Conservation (phyloP, 192 early-diverging fungal genomes). For the Coemansia sp. region DNA sequence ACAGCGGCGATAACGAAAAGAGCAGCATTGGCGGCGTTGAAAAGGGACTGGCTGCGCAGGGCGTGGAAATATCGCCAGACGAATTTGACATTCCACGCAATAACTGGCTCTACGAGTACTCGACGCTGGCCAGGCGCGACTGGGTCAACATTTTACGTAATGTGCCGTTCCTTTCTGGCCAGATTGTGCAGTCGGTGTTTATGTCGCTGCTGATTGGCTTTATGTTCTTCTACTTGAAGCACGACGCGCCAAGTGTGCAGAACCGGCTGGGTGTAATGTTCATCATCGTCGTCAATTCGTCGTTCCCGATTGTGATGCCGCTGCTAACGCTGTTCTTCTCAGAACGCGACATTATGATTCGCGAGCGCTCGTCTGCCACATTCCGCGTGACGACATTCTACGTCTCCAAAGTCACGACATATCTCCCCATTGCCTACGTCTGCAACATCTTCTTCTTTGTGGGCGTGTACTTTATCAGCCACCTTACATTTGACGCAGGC, state of each 20-base stretch:
- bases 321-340: conserved; percentile 43
- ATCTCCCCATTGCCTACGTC: conserved; percentile 35
- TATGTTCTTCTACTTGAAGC: conserved; percentile 55
- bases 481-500: conserved; percentile 36
- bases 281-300: conserved; percentile 54
- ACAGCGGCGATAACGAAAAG: conserved; percentile 3
- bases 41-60: not conserved
- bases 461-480: conserved; percentile 50
- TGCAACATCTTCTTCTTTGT: conserved; percentile 43
- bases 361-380: conserved; percentile 63
- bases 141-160: conserved; percentile 50
- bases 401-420: conserved; percentile 60
- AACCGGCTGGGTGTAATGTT: conserved; percentile 53
- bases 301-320: conserved; percentile 61
- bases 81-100: conserved; percentile 45
- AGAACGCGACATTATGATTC: conserved; percentile 57
- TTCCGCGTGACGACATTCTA: conserved; percentile 65
- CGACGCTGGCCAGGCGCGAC: conserved; percentile 52
- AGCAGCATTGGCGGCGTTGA: not conserved
- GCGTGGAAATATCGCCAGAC: conserved; percentile 9
- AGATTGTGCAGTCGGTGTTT: conserved; percentile 38
- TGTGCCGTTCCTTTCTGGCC: conserved; percentile 34
- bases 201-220: conserved; percentile 59
- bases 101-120: conserved; percentile 56
- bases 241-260: conserved; percentile 39